phyloP scores from a whole-genome alignment of 768 basidiomycete species.

The Leccinum uliginosum region DNA sequence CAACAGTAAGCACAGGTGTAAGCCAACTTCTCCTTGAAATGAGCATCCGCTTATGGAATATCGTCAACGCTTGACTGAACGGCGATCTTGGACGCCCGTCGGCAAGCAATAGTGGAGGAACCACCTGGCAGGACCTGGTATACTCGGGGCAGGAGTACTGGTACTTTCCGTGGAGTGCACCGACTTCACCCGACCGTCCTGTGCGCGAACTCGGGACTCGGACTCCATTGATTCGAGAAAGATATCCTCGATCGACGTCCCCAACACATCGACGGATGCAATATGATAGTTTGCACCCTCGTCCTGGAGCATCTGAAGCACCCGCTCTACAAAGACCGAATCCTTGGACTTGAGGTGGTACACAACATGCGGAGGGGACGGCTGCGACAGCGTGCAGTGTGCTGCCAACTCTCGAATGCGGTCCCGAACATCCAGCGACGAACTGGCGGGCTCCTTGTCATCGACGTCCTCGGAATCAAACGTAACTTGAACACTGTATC shows the following conservation, averaged over 20 bases:
- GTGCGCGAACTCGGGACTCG: constrained; percentile 6
- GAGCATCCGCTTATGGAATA: constrained; percentile 66
- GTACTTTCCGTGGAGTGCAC: constrained; percentile 7
- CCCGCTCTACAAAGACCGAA: constrained; percentile 44
- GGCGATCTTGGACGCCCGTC: constrained; percentile 53
- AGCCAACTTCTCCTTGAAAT: constrained; percentile 68
- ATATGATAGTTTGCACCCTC: constrained; percentile 38
- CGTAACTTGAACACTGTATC: constrained; percentile 59
- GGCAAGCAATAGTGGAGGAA: constrained; percentile 27
- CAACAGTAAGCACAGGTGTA: constrained; percentile 49
- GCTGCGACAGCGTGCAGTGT: constrained; percentile 36
- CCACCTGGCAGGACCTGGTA: constrained; percentile 3
- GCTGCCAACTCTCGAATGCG: constrained; percentile 45
- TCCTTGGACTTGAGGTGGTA: constrained; percentile 66
- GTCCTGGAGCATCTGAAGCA: constrained; percentile 52
- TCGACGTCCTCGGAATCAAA: constrained; percentile 37
- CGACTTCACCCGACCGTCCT: constrained; percentile 27
- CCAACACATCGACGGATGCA: constrained; percentile 59
- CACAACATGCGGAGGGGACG: constrained; percentile 40
- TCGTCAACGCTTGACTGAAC: constrained; percentile 62
- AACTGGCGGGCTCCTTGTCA: constrained; percentile 15
- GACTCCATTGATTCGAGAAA: constrained; percentile 68
- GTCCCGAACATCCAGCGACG: constrained; percentile 33
- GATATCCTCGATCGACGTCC: constrained; percentile 78
- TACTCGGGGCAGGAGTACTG: not conserved